Percentiles rank a stretch among this genome's conserved stretches.
Conservation (phyloP, 1,284 basidiomycete genomes). For the Agroathelia rolfsii region DNA sequence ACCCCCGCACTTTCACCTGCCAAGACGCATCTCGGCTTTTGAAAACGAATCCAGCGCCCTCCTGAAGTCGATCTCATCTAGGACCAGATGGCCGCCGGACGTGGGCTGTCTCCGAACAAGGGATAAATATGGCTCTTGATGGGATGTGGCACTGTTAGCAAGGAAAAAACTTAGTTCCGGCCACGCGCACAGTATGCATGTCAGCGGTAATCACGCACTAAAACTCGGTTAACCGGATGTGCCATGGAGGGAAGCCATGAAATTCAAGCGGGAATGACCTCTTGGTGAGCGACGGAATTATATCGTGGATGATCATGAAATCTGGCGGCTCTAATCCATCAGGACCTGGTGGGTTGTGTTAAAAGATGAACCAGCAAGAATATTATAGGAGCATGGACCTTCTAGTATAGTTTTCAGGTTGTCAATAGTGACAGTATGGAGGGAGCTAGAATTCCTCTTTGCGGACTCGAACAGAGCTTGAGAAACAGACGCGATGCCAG, state of each 20-base stretch:
- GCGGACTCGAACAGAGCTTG: conserved; percentile 25
- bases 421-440: no score
- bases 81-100: conserved; percentile 10
- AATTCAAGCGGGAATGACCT: conserved; percentile 48
- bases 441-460: no score
- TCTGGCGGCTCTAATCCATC: conserved; percentile 54
- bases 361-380: no score
- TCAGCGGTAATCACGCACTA: conserved; percentile 50
- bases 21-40: conserved; percentile 62
- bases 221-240: conserved; percentile 64
- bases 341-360: conserved; percentile 23
- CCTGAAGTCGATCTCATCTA: conserved; percentile 49
- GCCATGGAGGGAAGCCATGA: conserved; percentile 72
- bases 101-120: no score
- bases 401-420: conserved; percentile 44
- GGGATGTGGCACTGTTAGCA: no score
- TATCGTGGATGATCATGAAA: conserved; percentile 60
- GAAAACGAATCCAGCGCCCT: conserved; percentile 61
- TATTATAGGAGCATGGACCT: conserved; percentile 33
- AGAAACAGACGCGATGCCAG: conserved; percentile 35
- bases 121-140: no score
- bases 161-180: no score
- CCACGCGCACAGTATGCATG: no score
- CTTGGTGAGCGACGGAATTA: conserved; percentile 27
- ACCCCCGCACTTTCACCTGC: no score